Percentiles rank a stretch among this genome's conserved stretches.
phyloP scores from a whole-genome alignment of 768 basidiomycete species.

The Sutorius australiensis region DNA sequence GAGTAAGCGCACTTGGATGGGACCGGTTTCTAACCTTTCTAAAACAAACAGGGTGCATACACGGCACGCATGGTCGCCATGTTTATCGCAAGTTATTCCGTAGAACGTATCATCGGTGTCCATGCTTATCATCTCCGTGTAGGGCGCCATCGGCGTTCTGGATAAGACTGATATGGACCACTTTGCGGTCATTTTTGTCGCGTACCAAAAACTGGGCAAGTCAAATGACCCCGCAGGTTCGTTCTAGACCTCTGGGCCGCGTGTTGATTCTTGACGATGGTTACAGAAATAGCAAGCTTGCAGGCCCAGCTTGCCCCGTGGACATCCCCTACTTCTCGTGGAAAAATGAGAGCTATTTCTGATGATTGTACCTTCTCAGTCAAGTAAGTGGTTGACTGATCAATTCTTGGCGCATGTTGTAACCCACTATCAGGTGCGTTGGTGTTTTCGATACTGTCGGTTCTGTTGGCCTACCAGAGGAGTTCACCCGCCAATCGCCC shows the following conservation, averaged over 20 bases:
- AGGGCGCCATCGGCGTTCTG: conserved; percentile 72
- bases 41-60: conserved; percentile 57
- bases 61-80: conserved; percentile 71
- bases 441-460: conserved; percentile 83
- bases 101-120: not conserved
- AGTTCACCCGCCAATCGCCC: conserved; percentile 45
- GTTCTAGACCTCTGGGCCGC: not conserved
- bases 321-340: conserved; percentile 48
- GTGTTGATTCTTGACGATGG: not conserved
- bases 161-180: conserved; percentile 69
- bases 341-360: conserved; percentile 48
- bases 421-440: conserved; percentile 44
- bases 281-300: conserved; percentile 36
- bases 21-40: not conserved
- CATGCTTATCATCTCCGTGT: conserved; percentile 1
- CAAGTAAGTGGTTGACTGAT: conserved; percentile 42
- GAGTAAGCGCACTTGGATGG: conserved; percentile 38
- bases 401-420: not conserved
- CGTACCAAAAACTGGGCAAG: conserved; percentile 61
- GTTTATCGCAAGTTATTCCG: conserved; percentile 36
- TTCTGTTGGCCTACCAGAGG: conserved; percentile 65
- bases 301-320: conserved; percentile 49
- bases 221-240: conserved; percentile 44
- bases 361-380: conserved; percentile 51
- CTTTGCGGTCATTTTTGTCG: conserved; percentile 60